Percentiles rank a stretch among this genome's conserved stretches.
Conservation (phyloP, 2,329 filamentous ascomycete species). For the Onygena corvina region DNA sequence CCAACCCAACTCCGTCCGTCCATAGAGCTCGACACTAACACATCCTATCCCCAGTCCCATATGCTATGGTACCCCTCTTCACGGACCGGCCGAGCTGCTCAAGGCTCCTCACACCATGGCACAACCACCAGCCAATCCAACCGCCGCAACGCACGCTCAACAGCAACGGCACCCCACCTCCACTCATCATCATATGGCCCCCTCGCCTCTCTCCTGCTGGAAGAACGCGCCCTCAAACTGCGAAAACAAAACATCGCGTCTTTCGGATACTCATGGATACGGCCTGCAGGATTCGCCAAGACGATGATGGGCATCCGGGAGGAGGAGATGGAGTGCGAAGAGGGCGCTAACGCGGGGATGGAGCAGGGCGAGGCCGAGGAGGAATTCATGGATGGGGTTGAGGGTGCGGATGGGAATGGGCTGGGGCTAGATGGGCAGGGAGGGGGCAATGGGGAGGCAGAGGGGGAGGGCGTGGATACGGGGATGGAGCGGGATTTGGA, state of each 20-base stretch:
- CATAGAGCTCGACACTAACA: background rate
- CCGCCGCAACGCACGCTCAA: constrained; percentile 30
- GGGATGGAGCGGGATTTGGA: constrained; percentile 34
- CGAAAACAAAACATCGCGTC: constrained; percentile 72
- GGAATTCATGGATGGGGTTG: constrained; percentile 16
- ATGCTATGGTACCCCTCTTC: constrained; percentile 62
- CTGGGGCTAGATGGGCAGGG: constrained; percentile 28
- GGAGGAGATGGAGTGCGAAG: constrained; percentile 76
- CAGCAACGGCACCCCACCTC: constrained; percentile 19
- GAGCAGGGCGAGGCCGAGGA: constrained; percentile 62
- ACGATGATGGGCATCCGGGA: constrained; percentile 83
- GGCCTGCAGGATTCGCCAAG: constrained; percentile 75
- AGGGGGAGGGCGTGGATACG: constrained; percentile 31
- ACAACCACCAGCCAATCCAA: constrained; percentile 29
- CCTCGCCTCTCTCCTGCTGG: constrained; percentile 57
- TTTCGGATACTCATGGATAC: constrained; percentile 83
- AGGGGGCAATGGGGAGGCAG: constrained; percentile 56
- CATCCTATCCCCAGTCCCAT: constrained; percentile 45
- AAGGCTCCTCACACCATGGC: background rate
- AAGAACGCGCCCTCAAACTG: constrained; percentile 64
- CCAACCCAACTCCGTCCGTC: constrained; percentile 12
- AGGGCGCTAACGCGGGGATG: constrained; percentile 64
- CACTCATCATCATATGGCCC: constrained; percentile 41
- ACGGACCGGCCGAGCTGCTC: background rate
- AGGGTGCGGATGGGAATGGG: constrained; percentile 22